phyloP scores from a whole-genome alignment of 768 basidiomycete genomes.

The Suillus lakei region DNA sequence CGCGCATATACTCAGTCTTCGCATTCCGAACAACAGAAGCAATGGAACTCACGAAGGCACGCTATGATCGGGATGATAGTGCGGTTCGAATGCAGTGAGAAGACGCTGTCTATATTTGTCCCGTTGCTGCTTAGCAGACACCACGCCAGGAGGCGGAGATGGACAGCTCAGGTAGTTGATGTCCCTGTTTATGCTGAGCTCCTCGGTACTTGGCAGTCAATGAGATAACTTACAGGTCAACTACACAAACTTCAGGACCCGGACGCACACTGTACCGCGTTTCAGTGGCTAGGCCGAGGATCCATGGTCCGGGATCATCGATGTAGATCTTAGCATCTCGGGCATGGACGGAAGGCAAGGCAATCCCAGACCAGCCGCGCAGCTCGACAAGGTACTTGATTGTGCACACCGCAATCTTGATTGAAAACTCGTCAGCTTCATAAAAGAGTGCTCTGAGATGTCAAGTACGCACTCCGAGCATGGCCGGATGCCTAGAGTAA shows the following conservation, averaged over 20 bases:
- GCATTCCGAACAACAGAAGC: background rate
- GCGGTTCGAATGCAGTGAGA: constrained; percentile 78
- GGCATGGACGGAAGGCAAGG: constrained; percentile 80
- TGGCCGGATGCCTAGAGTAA: constrained; percentile 86
- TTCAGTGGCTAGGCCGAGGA: constrained; percentile 88
- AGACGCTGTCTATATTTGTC: constrained; percentile 80
- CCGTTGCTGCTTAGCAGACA: constrained; percentile 79
- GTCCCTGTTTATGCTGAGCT: constrained; percentile 50
- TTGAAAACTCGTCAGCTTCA: constrained; percentile 1
- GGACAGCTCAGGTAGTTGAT: constrained; percentile 87
- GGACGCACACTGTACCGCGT: constrained; percentile 79
- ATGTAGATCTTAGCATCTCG: constrained; percentile 93
- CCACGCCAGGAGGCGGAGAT: constrained; percentile 73
- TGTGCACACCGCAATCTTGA: constrained; percentile 84
- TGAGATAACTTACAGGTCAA: constrained; percentile 70
- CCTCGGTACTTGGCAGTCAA: background rate
- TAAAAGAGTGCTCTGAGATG: background rate
- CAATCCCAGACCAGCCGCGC: constrained; percentile 91
- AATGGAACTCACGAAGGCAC: constrained; percentile 60
- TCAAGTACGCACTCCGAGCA: constrained; percentile 72
- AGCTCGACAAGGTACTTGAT: constrained; percentile 91
- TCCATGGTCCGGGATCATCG: constrained; percentile 97
- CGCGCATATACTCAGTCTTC: constrained; percentile 14
- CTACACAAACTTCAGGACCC: constrained; percentile 82
- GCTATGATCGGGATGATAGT: constrained; percentile 89